Percentiles rank a stretch among this genome's conserved stretches.
phyloP scores from a whole-genome alignment of 139 green algal genomes.

The Tetradesmus lagerheimii region DNA sequence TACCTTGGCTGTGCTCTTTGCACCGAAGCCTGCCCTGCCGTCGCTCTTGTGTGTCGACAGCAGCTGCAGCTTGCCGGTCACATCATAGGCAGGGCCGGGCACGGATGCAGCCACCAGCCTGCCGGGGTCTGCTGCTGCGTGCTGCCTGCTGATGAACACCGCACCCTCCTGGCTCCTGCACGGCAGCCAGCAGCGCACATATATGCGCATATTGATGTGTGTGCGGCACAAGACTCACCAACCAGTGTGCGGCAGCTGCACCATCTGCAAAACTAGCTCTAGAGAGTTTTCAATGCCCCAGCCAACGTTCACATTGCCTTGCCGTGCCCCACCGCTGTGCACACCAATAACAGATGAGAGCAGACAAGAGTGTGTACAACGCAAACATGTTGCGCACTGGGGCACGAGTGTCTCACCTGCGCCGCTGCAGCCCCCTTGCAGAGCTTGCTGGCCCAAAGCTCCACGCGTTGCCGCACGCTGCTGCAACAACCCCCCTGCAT shows the following conservation, averaged over 20 bases:
- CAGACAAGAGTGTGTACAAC: no score
- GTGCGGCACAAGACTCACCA: not conserved
- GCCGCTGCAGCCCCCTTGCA: not conserved
- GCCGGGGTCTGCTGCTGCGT: not conserved
- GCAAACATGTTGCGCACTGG: no score
- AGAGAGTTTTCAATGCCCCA: no score
- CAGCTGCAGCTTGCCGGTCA: conserved; percentile 14
- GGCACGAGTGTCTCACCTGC: not conserved
- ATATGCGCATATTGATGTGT: not conserved
- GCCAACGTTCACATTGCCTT: no score
- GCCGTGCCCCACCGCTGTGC: no score
- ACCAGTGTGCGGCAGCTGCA: no score
- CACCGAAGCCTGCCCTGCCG: conserved; percentile 1
- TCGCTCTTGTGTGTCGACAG: conserved; percentile 22
- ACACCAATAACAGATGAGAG: no score
- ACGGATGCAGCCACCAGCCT: not conserved
- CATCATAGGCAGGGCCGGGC: conserved; percentile 4
- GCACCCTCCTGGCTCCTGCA: conserved; percentile 10
- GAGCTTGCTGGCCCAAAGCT: not conserved
- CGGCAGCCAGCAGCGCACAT: not conserved
- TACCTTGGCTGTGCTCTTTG: not conserved
- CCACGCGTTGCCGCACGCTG: not conserved
- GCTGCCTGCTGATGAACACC: not conserved
- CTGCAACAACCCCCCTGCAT: not conserved
- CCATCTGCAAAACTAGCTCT: no score